These are phyloP conservation scores for Gracilaria gracilis DNA, from an alignment of 23 red algal species.

Conservation along the genomic window DNA sequence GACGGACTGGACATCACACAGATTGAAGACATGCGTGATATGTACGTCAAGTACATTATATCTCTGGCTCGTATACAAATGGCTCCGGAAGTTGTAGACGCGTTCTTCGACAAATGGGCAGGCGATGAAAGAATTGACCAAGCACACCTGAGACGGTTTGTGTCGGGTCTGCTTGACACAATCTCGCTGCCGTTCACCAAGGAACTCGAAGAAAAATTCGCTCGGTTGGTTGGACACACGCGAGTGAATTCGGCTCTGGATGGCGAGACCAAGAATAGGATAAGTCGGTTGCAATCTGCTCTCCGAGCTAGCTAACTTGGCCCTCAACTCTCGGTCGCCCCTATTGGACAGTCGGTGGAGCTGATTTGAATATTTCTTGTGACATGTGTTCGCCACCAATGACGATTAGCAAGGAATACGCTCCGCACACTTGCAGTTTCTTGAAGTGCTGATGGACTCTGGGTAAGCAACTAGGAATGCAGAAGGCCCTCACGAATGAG, in stretches of 20 bases:
- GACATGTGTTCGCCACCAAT: no score
- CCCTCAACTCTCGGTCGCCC: neutral
- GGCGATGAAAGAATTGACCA: slow-evolving; percentile 35
- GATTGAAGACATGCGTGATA: slow-evolving; percentile 50
- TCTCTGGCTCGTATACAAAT: slow-evolving; percentile 47
- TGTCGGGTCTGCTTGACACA: slow-evolving; percentile 29
- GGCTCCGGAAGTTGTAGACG: slow-evolving; percentile 40
- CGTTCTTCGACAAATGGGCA: slow-evolving; percentile 32
- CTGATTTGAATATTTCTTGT: no score
- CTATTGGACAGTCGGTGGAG: neutral
- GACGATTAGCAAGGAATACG: no score
- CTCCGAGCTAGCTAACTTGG: neutral
- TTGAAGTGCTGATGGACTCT: no score
- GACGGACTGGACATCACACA: slow-evolving; percentile 41
- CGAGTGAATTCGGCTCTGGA: slow-evolving; percentile 19
- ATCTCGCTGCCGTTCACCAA: slow-evolving; percentile 40
- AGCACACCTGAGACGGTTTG: slow-evolving; percentile 45
- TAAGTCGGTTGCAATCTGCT: neutral
- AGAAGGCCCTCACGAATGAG: no score
- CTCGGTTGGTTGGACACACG: neutral
- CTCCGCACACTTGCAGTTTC: no score
- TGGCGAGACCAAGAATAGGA: neutral
- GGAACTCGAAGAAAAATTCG: slow-evolving; percentile 7
- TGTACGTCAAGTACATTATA: slow-evolving; percentile 30
- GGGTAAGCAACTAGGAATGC: no score